Conservation (phyloP, 805 yeast species). For the Myxozyma sirexii region DNA sequence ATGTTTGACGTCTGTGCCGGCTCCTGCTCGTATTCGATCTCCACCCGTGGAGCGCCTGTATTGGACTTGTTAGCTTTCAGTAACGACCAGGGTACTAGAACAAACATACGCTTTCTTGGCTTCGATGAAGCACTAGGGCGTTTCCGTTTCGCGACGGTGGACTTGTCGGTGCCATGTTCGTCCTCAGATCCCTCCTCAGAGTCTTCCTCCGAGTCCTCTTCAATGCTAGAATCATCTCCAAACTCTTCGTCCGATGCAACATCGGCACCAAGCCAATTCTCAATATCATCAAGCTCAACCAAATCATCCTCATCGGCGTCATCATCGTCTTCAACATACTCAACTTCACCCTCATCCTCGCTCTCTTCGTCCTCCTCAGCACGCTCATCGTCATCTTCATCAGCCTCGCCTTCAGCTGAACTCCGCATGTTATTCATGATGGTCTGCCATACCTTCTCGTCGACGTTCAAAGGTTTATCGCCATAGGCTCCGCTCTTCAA, state of each 20-base stretch:
- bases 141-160: conserved; percentile 53
- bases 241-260: conserved; percentile 42
- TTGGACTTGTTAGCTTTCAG: background rate
- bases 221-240: conserved; percentile 40
- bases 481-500: conserved; percentile 98
- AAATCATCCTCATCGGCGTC: conserved; percentile 77
- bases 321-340: conserved; percentile 82
- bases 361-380: conserved; percentile 55
- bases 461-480: conserved; percentile 95
- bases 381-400: conserved; percentile 57
- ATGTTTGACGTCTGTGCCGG: conserved; percentile 6
- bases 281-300: conserved; percentile 80
- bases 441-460: conserved; percentile 92
- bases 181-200: conserved; percentile 48
- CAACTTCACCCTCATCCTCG: conserved; percentile 58
- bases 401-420: conserved; percentile 54
- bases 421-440: conserved; percentile 72
- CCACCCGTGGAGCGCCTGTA: conserved; percentile 58
- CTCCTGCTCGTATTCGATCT: conserved; percentile 84
- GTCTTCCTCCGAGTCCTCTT: conserved; percentile 47
- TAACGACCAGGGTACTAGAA: background rate
- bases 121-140: conserved; percentile 7
- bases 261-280: conserved; percentile 75
- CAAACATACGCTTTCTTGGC: conserved; percentile 29
- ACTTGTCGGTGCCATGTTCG: conserved; percentile 38